phyloP scores from a whole-genome alignment of 2,329 filamentous ascomycete species.

The Chaetothyriales sp. region DNA sequence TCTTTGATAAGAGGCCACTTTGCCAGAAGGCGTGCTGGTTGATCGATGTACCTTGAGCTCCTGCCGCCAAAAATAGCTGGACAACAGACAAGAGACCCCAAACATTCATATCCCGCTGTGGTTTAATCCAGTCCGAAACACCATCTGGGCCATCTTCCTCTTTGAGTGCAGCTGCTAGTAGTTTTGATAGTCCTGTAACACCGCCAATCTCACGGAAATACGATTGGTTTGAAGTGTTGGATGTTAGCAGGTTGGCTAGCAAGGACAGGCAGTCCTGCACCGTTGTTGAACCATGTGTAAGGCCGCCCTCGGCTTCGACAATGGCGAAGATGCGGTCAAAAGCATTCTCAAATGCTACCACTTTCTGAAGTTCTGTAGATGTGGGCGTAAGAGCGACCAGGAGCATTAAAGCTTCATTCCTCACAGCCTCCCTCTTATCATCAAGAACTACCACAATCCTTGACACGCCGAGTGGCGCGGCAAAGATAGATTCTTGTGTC shows the following conservation, averaged over 20 bases:
- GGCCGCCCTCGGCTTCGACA: conserved; percentile 64
- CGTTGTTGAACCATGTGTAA: conserved; percentile 67
- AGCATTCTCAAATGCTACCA: conserved; percentile 88
- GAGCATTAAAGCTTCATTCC: conserved; percentile 73
- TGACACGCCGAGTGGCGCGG: conserved; percentile 73
- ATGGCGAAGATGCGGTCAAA: conserved; percentile 77
- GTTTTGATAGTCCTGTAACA: conserved; percentile 52
- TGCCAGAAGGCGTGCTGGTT: conserved; percentile 83
- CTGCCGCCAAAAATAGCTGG: conserved; percentile 66
- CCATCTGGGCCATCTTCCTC: conserved; percentile 39
- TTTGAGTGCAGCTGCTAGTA: conserved; percentile 48
- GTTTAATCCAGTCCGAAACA: conserved; percentile 57
- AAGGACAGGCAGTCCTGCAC: conserved; percentile 89
- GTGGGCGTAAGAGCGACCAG: conserved; percentile 76
- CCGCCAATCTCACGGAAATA: conserved; percentile 84
- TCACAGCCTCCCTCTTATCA: conserved; percentile 70
- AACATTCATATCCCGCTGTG: conserved; percentile 73
- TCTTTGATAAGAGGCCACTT: conserved; percentile 60
- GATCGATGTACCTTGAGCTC: conserved; percentile 62
- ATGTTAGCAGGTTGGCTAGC: conserved; percentile 70
- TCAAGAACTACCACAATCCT: conserved; percentile 71
- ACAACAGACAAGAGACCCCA: conserved; percentile 80
- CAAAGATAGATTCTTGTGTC: conserved; percentile 87
- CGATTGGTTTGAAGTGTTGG: conserved; percentile 84
- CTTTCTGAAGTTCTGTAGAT: conserved; percentile 78